Evolutionary conservation across 768 basidiomycete genomes (phyloP).

Genomic region (Sarcodon sp.): DNA sequence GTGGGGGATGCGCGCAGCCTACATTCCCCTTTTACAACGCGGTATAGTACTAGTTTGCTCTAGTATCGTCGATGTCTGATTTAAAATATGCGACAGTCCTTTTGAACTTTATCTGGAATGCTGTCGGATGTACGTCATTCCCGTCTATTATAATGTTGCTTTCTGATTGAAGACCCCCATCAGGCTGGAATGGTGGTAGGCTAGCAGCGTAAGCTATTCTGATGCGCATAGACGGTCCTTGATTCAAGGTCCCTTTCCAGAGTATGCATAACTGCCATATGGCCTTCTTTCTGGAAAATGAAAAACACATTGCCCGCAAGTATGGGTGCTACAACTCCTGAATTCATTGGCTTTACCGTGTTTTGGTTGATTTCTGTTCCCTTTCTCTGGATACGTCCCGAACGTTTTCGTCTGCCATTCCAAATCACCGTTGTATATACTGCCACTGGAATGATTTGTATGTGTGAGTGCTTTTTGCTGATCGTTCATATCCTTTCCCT

Average conservation of each 20-base stretch:
- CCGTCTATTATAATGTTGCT: background rate
- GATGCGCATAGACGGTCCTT: background rate
- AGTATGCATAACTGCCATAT: slow-evolving; percentile 9
- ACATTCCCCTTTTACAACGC: background rate
- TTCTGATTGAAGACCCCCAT: background rate
- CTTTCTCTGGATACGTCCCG: slow-evolving; percentile 11
- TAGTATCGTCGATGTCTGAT: background rate
- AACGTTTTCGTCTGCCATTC: slow-evolving; percentile 11
- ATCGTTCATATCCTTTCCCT: slow-evolving; percentile 4
- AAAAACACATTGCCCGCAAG: slow-evolving; percentile 7
- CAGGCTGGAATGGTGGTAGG: background rate
- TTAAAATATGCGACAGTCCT: background rate
- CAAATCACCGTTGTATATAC: slow-evolving; percentile 3
- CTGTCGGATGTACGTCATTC: background rate
- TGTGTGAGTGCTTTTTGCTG: background rate
- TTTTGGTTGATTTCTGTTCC: slow-evolving; percentile 10
- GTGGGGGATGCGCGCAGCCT: background rate
- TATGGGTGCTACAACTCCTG: slow-evolving; percentile 1
- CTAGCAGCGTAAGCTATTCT: background rate
- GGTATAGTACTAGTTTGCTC: background rate
- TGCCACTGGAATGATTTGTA: background rate
- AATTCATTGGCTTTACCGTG: slow-evolving; percentile 5
- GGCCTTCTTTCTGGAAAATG: slow-evolving; percentile 8
- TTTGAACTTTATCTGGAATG: slow-evolving; percentile 1
- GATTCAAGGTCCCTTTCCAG: background rate